Base-by-base conservation (phyloP, 2,329 filamentous ascomycete genomes). In the Fusarium vanettenii region DNA sequence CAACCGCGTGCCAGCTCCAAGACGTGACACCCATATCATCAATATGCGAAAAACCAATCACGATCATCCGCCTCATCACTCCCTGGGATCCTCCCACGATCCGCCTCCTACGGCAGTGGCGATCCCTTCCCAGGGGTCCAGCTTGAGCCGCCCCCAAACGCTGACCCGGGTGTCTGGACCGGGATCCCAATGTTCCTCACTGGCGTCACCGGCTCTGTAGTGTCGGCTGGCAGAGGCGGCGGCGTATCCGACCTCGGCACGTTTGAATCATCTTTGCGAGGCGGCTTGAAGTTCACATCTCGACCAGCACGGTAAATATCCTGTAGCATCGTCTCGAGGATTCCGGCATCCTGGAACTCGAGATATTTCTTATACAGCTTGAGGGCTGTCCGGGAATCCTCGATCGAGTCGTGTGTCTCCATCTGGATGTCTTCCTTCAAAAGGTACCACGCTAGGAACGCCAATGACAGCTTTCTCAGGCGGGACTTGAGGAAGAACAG, bases 371-470 rank as follows among this genome's bases (percentile, higher is more conserved):
- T 90, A 79, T 92, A 99, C 10, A 99, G 87, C 81, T 95, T 94
- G 45, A 98, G 87, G 0, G 97, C 97, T 45, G 96, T 98, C 29
- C 93, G 90, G 1, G 97, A 95, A 82, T 99, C 97, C 83, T 98
- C 97, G 76, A 99, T 97, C 13, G 93, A 96, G 83, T 99, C 97
- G 83, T 99, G 97, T 8, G 92, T 95, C 75, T 95, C 93, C 79
- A 94, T 89, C 83, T 99, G 97, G 71, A 99, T 98, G 79, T 96
- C 95, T 83, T 98, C 95, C 78, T 95, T 95, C 48, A 99, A 91
- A 10, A 99, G 89, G 63, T 92, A 92, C 93, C 95, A 98, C 0
- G 97, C 95, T 20, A 99, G 85, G 81, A 98, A 98, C 31, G 96
- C 94, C 22, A 99, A 88, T 9, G 93, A 97, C 3, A 99, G 89